These are phyloP conservation scores for Fusarium annulatum DNA, from an alignment of 2,329 filamentous ascomycete species.

Conservation along the genomic window DNA sequence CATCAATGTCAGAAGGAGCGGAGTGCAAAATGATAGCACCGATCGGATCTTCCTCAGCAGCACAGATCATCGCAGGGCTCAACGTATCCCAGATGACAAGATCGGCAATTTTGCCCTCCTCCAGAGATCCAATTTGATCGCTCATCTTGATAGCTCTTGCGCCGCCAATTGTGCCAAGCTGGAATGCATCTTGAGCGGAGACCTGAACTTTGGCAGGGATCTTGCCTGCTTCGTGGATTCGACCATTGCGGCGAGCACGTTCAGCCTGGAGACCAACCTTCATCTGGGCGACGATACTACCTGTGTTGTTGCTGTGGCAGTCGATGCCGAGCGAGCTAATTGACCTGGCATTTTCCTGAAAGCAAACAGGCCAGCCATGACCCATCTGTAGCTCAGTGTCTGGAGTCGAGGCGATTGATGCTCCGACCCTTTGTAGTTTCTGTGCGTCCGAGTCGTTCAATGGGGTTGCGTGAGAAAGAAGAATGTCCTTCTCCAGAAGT, in stretches of 20 bases:
- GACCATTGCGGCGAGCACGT: neutral
- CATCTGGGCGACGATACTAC: conserved; percentile 4
- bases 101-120: conserved; percentile 11
- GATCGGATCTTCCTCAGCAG: conserved; percentile 1
- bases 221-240: neutral
- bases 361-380: conserved; percentile 13
- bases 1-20: neutral
- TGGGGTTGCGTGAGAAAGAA: conserved; percentile 6
- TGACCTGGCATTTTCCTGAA: conserved; percentile 3
- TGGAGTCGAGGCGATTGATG: neutral
- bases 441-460: conserved; percentile 4
- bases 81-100: conserved; percentile 5
- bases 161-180: conserved; percentile 1
- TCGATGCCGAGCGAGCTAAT: conserved; percentile 5
- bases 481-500: neutral
- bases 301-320: conserved; percentile 11
- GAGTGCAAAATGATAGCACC: conserved; percentile 13
- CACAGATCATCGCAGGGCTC: conserved; percentile 10
- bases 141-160: conserved; percentile 5
- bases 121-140: neutral
- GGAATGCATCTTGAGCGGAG: neutral
- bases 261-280: conserved; percentile 5
- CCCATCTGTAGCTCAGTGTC: conserved; percentile 19
- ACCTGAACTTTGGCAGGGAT: neutral
- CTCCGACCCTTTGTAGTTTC: neutral